Conservation (phyloP, 306 rosid genomes). For the Ammopiptanthus mongolicus region DNA sequence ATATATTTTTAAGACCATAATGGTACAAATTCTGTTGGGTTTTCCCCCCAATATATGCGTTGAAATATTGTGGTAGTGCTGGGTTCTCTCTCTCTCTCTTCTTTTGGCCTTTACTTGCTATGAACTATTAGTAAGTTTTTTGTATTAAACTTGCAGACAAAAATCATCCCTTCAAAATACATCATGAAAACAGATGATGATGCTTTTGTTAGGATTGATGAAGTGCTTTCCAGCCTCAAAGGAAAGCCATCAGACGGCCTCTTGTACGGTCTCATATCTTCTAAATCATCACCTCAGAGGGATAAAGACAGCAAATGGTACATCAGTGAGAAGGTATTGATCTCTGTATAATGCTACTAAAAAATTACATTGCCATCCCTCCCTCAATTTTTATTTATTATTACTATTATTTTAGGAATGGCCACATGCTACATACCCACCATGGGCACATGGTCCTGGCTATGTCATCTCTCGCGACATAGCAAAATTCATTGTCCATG, state of each 20-base stretch:
- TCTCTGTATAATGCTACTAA: slow-evolving; percentile 4
- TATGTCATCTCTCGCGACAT: slow-evolving; percentile 84
- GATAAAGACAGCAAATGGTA: slow-evolving; percentile 85
- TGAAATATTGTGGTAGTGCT: background rate
- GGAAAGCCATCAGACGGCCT: slow-evolving; percentile 57
- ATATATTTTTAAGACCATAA: background rate
- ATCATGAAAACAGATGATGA: slow-evolving; percentile 97
- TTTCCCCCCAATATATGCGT: background rate
- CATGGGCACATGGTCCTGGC: slow-evolving; percentile 99
- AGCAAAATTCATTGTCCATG: slow-evolving; percentile 60
- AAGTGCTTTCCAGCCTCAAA: slow-evolving; percentile 73
- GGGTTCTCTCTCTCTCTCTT: background rate
- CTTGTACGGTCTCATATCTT: slow-evolving; percentile 78
- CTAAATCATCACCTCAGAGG: slow-evolving; percentile 77
- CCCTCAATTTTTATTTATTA: background rate
- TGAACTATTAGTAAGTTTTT: background rate
- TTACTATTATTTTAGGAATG: slow-evolving; percentile 56
- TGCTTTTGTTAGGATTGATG: slow-evolving; percentile 86
- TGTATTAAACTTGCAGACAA: slow-evolving; percentile 56
- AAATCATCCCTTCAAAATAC: slow-evolving; percentile 69
- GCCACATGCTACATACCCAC: slow-evolving; percentile 77
- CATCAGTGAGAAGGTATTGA: slow-evolving; percentile 60
- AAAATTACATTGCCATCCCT: background rate
- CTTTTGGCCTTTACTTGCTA: background rate
- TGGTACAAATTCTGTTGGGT: background rate